Evolutionary conservation across 2,329 filamentous ascomycete genomes (phyloP).

Genomic region (Epichloe uncinata): DNA sequence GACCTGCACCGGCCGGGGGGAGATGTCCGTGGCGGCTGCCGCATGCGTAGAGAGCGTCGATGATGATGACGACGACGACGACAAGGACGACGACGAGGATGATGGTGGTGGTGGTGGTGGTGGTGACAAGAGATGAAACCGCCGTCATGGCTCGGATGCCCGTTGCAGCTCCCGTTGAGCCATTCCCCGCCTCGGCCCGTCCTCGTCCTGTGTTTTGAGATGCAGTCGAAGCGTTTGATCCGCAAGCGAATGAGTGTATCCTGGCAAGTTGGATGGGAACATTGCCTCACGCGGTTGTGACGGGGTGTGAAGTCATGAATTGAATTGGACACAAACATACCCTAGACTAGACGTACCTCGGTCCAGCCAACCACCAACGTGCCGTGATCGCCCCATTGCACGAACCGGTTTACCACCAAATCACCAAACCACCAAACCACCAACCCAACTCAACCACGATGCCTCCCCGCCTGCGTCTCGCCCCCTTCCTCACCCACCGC

Average conservation of each 20-base stretch:
- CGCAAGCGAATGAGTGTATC: too few species aligned
- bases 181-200: neutral
- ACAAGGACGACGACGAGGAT: too few species aligned
- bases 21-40: neutral
- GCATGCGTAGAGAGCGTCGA: neutral
- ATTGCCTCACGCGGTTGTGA: too few species aligned
- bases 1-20: conserved; percentile 13
- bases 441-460: conserved; percentile 9
- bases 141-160: neutral
- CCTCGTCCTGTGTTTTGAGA: neutral
- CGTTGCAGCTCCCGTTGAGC: neutral
- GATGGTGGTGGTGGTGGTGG: too few species aligned
- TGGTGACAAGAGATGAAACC: neutral
- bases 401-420: too few species aligned
- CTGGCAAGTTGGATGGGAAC: too few species aligned
- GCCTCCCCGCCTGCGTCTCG: conserved; percentile 18
- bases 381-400: too few species aligned
- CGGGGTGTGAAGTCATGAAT: too few species aligned
- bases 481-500: conserved; percentile 9
- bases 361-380: too few species aligned
- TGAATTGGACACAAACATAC: too few species aligned
- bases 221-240: neutral
- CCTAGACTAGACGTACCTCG: too few species aligned
- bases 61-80: neutral
- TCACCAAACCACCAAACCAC: neutral